These are phyloP conservation scores for Boletellus emodensis DNA, from an alignment of 768 basidiomycete species.

Conservation along the genomic window DNA sequence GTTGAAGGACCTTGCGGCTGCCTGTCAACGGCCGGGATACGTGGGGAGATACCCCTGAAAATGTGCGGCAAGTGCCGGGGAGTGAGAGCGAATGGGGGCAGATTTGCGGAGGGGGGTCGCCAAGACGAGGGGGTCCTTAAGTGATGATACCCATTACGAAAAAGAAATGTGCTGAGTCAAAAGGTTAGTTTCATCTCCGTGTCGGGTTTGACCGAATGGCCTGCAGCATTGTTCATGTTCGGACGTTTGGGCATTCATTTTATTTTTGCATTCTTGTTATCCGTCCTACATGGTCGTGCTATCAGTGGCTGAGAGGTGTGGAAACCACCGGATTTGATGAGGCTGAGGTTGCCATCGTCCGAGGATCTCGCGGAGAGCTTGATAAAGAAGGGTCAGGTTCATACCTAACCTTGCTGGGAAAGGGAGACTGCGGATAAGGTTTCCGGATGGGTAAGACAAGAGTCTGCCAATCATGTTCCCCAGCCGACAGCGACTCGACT, in stretches of 20 bases:
- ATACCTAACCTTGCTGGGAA: not conserved
- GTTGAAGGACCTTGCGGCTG: not conserved
- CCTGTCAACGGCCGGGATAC: not conserved
- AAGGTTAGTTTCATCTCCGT: constrained; percentile 5
- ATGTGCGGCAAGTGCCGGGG: not conserved
- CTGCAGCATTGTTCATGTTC: not conserved
- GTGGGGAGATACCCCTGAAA: not conserved
- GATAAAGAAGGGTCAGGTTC: not conserved
- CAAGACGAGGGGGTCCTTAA: constrained; percentile 1
- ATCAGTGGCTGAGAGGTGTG: not conserved
- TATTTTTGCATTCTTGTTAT: not conserved
- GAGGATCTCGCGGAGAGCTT: not conserved
- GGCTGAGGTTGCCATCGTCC: not conserved
- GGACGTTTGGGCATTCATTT: not conserved
- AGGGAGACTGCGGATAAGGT: not conserved
- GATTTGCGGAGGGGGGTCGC: not conserved
- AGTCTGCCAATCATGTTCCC: not conserved
- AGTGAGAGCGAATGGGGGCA: not conserved
- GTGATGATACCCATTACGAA: not conserved
- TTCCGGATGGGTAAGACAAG: not conserved
- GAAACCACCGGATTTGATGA: not conserved
- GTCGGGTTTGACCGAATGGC: constrained; percentile 1
- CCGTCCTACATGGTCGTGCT: not conserved
- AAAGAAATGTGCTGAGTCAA: not conserved
- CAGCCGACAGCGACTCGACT: constrained; percentile 4